These are phyloP conservation scores for Sisymbrium irio DNA, from an alignment of 345 rosid species.

Conservation along the genomic window DNA sequence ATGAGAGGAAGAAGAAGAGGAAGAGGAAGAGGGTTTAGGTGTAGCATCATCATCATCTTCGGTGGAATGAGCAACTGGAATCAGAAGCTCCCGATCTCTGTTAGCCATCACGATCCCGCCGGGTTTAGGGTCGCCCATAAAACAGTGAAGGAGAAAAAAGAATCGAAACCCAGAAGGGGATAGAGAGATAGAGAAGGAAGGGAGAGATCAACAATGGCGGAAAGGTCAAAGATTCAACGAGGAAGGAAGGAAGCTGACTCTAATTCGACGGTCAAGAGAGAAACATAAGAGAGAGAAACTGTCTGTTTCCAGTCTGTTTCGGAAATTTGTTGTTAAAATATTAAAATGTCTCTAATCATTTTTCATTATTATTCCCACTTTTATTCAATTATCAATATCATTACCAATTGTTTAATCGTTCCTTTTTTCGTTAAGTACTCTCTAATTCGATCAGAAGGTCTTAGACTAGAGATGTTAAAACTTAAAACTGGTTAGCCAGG, in stretches of 20 bases:
- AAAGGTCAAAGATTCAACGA: slow-evolving; percentile 25
- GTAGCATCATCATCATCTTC: slow-evolving; percentile 38
- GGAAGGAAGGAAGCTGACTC: slow-evolving; percentile 5
- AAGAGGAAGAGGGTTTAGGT: slow-evolving; percentile 64
- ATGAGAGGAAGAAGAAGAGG: slow-evolving; percentile 65
- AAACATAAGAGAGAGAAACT: background rate
- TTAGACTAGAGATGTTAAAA: no score
- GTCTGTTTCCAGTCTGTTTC: slow-evolving; percentile 21
- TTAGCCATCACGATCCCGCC: slow-evolving; percentile 55
- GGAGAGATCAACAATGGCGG: slow-evolving; percentile 15
- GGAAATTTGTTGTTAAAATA: background rate
- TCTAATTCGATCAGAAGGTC: no score
- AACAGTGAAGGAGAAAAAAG: slow-evolving; percentile 11
- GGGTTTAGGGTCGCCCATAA: slow-evolving; percentile 80
- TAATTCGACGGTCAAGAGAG: slow-evolving; percentile 2
- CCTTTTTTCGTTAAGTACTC: no score
- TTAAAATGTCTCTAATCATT: no score
- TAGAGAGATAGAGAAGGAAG: background rate
- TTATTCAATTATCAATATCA: no score
- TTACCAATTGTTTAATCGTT: no score
- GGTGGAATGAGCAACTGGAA: slow-evolving; percentile 65
- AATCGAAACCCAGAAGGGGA: background rate
- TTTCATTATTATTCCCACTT: no score
- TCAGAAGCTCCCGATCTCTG: slow-evolving; percentile 90
- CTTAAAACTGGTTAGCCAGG: no score